Evolutionary conservation across 768 basidiomycete species (phyloP), one percentile per base, ranked within the genome.

Genomic region (Leucocoprinus sp.): DNA sequence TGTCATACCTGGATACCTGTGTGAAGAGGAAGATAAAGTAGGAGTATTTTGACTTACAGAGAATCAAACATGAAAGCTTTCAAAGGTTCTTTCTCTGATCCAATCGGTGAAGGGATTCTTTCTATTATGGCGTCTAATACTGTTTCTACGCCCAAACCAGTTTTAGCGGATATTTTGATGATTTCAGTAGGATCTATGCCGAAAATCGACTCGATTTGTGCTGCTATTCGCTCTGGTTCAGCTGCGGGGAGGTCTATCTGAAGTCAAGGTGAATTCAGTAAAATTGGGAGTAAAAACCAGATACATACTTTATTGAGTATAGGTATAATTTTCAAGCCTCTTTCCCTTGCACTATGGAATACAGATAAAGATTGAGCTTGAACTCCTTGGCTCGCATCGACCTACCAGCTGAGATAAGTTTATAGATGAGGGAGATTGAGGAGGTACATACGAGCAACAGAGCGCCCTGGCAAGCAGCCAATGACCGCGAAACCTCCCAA

Each of bases 301-400:
- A 12, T 8, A 46, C 49, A 17, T 43, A 85, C 90, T 75, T 96
- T 98, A 70, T 96, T 98, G 27, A 96, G 67, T 17, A 97, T 85
- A 8, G 93, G 92, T 38, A 96, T 84, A 38, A 96, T 84, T 31
- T 72, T 82, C 22, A 95, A 64, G 1, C 85, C 82, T 28, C 81
- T 72, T 57, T 93, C 90, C 58, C 69, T 72, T 3, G 95, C 95
- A 37, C 84, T 78, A 54, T 95, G 89, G 54, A 87, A 93, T 4
- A 98, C 95, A 0, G 90, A 95, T 43, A 99, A 80, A 11, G 93
- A 92, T 64, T 99, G 96, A 0, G 96, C 96, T 64, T 99, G 96
- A 6, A 99, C 82, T 14, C 96, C 96, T 68, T 95, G 93, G 42
- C 89, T 91, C n/a, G 91, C 90, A 58, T 99, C 96, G 2, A 98